phyloP scores from a whole-genome alignment of 495 filamentous ascomycete genomes.

The Penicillium bovifimosum region DNA sequence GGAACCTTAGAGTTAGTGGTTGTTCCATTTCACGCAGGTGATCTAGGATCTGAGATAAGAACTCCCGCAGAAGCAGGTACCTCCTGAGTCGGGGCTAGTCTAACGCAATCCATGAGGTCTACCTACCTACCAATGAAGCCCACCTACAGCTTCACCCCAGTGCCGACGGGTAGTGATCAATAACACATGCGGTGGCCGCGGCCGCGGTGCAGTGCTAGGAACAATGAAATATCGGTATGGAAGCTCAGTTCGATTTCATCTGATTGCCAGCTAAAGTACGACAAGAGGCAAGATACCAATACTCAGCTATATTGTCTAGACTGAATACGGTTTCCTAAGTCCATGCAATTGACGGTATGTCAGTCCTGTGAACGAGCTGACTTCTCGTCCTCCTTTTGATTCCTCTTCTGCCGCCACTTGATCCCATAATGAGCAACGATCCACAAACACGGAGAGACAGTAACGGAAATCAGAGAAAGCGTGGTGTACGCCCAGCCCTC shows the following conservation, averaged over 20 bases:
- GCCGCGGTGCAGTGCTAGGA: too few species aligned
- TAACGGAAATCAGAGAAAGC: constrained; percentile 36
- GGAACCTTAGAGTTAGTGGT: too few species aligned
- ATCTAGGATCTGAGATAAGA: too few species aligned
- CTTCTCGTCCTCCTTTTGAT: constrained; percentile 8
- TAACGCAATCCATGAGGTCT: too few species aligned
- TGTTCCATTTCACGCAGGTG: too few species aligned
- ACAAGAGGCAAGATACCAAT: background rate
- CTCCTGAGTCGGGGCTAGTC: too few species aligned
- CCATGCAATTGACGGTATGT: background rate
- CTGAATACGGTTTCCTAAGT: background rate
- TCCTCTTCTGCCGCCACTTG: constrained; percentile 34
- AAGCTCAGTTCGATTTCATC: background rate
- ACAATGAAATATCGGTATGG: too few species aligned
- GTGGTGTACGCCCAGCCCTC: constrained; percentile 60
- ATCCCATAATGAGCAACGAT: constrained; percentile 31
- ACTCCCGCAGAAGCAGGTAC: too few species aligned
- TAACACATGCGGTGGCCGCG: too few species aligned
- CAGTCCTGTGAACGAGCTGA: background rate
- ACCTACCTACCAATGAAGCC: too few species aligned
- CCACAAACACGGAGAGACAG: constrained; percentile 24
- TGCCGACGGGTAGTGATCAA: too few species aligned
- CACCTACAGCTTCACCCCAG: too few species aligned
- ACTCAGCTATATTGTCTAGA: background rate
- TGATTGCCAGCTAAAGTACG: background rate